Evolutionary conservation across 2,329 filamentous ascomycete species (phyloP).

Genomic region (Exophiala viscosa): DNA sequence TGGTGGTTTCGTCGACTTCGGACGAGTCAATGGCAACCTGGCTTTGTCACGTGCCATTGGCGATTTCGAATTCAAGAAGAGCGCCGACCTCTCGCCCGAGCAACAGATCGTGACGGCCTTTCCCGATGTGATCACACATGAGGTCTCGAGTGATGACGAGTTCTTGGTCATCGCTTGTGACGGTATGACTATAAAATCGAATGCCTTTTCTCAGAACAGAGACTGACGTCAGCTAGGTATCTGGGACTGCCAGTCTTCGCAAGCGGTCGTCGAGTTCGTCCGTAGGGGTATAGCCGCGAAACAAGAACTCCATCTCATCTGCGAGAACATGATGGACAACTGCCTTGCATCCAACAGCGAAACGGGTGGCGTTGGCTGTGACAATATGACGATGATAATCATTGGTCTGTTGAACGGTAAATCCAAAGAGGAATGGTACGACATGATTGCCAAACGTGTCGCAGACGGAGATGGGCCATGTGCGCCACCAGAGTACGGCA

Average conservation of each 20-base stretch:
- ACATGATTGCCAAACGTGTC: slow-evolving; percentile 88
- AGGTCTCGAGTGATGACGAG: slow-evolving; percentile 88
- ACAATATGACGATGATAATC: slow-evolving; percentile 99
- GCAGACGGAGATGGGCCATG: slow-evolving; percentile 96
- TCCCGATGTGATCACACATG: slow-evolving; percentile 88
- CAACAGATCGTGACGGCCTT: slow-evolving; percentile 97
- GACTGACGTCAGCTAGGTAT: slow-evolving; percentile 62
- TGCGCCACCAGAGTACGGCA: slow-evolving; percentile 99
- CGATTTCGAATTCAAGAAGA: slow-evolving; percentile 99
- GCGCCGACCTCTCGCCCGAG: slow-evolving; percentile 91
- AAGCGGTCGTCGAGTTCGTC: slow-evolving; percentile 95
- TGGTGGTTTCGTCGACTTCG: slow-evolving; percentile 97
- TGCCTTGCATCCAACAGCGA: slow-evolving; percentile 97
- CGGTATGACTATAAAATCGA: slow-evolving; percentile 53
- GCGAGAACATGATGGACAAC: slow-evolving; percentile 99
- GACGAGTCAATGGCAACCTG: slow-evolving; percentile 95
- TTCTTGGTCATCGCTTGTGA: slow-evolving; percentile 92
- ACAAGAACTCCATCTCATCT: slow-evolving; percentile 90
- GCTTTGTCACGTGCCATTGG: slow-evolving; percentile 95
- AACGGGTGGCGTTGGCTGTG: slow-evolving; percentile 94
- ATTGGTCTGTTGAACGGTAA: slow-evolving; percentile 85
- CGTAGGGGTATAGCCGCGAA: slow-evolving; percentile 93
- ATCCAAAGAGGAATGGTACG: slow-evolving; percentile 97
- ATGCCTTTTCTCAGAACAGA: not conserved
- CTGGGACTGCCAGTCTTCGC: slow-evolving; percentile 98